Evolutionary conservation across 1,284 basidiomycete species (phyloP).

Genomic region (Tranzscheliella williamsii): DNA sequence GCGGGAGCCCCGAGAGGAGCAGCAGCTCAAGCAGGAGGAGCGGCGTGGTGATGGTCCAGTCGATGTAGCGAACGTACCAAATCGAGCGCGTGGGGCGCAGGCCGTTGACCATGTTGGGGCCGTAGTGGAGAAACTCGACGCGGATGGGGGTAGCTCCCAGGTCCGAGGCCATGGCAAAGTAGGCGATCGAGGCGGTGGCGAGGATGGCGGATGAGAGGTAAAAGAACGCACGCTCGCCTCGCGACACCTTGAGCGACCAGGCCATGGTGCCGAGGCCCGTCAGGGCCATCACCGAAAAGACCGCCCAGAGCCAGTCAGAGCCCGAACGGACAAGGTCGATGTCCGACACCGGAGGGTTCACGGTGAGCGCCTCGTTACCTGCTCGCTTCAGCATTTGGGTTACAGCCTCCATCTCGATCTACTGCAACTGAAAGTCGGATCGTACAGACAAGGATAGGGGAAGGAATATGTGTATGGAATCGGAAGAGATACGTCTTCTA

Average conservation of each 20-base stretch:
- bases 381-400: constrained; percentile 26
- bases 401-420: constrained; percentile 17
- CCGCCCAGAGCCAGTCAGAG: constrained; percentile 65
- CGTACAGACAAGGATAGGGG: too few relatives aligned
- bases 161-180: constrained; percentile 70
- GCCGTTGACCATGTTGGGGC: constrained; percentile 19
- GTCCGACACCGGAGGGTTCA: constrained; percentile 41
- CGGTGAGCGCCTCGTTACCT: constrained; percentile 38
- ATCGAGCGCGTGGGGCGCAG: constrained; percentile 64
- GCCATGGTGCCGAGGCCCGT: constrained; percentile 50
- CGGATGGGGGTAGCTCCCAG: constrained; percentile 66
- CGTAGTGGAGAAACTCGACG: constrained; percentile 64
- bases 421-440: too few relatives aligned
- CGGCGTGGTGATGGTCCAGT: constrained; percentile 66
- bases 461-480: too few relatives aligned
- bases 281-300: constrained; percentile 59
- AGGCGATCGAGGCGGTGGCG: constrained; percentile 62
- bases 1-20: constrained; percentile 66
- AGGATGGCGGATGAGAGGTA: constrained; percentile 62
- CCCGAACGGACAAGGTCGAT: constrained; percentile 46
- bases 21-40: constrained; percentile 67
- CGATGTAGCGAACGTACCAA: constrained; percentile 64
- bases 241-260: constrained; percentile 38
- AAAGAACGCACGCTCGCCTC: constrained; percentile 65
- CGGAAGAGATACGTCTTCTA: too few relatives aligned